Percentiles rank a stretch among this genome's conserved stretches.
Conservation (phyloP, 208 protist species). For the Trypanosomatidae sp. region DNA sequence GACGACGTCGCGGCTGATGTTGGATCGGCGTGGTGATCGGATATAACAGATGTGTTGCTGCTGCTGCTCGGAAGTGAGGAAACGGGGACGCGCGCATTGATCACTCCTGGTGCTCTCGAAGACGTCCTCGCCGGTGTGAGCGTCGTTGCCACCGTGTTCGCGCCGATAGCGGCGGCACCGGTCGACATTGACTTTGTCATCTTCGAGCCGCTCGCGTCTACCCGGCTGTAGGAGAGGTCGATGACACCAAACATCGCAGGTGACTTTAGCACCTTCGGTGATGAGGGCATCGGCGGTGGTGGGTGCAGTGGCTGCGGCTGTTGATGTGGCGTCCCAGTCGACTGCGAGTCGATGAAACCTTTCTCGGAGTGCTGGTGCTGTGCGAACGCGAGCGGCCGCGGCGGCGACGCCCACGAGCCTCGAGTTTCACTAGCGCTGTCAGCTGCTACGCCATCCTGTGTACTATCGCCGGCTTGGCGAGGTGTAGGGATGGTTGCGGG, state of each 20-base stretch:
- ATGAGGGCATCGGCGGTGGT: background rate
- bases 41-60: background rate
- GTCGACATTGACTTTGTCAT: background rate
- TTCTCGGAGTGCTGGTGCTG: background rate
- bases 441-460: background rate
- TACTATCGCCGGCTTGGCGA: background rate
- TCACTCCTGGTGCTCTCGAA: conserved; percentile 1
- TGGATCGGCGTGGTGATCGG: conserved; percentile 4
- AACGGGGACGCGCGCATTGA: conserved; percentile 3
- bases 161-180: background rate
- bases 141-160: background rate
- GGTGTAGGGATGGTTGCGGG: background rate
- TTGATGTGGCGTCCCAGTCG: background rate
- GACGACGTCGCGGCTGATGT: background rate
- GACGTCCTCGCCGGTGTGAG: background rate
- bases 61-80: background rate
- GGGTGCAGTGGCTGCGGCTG: background rate
- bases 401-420: conserved; percentile 5
- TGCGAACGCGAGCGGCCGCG: conserved; percentile 2
- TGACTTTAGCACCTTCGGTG: background rate
- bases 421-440: background rate
- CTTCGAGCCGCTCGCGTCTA: conserved; percentile 7
- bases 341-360: background rate
- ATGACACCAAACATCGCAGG: conserved; percentile 38
- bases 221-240: conserved; percentile 17